Conservation (phyloP, 148 eudicot species). For the Linanthus parryae region DNA sequence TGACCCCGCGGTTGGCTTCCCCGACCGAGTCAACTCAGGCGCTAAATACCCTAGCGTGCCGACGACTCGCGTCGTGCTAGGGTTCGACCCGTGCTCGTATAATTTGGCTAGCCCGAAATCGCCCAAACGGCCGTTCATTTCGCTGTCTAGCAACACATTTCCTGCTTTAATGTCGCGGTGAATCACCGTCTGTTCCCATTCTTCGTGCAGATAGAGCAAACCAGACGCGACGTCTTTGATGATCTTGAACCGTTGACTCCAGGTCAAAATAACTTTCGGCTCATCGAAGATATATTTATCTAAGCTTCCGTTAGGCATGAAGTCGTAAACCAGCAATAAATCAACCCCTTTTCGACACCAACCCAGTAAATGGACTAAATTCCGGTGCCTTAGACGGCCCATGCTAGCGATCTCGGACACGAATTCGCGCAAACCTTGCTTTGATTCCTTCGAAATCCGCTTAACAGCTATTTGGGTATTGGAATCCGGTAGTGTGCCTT, state of each 20-base stretch:
- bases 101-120: slow-evolving; percentile 15
- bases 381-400: slow-evolving; percentile 11
- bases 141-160: slow-evolving; percentile 10
- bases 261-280: slow-evolving; percentile 1
- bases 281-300: slow-evolving; percentile 13
- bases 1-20: slow-evolving; percentile 5
- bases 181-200: slow-evolving; percentile 13
- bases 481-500: slow-evolving; percentile 4
- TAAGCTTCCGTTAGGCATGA: slow-evolving; percentile 15
- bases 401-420: slow-evolving; percentile 10
- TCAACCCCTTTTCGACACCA: slow-evolving; percentile 5
- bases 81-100: slow-evolving; percentile 15
- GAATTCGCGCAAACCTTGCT: slow-evolving; percentile 22
- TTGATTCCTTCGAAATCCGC: slow-evolving; percentile 22
- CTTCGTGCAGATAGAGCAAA: slow-evolving; percentile 12
- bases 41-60: slow-evolving; percentile 15
- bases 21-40: slow-evolving; percentile 11
- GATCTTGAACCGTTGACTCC: slow-evolving; percentile 9
- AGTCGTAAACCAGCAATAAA: slow-evolving; percentile 10
- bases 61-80: slow-evolving; percentile 11
- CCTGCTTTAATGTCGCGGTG: slow-evolving; percentile 15
- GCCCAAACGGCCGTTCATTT: slow-evolving; percentile 8
- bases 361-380: slow-evolving; percentile 9
- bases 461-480: slow-evolving; percentile 19
- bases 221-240: slow-evolving; percentile 13